Percentiles rank a stretch among this genome's conserved stretches.
These are phyloP conservation scores for Aegilops longissima DNA, from an alignment of 176 grass and related monocot species.

Conservation along the genomic window DNA sequence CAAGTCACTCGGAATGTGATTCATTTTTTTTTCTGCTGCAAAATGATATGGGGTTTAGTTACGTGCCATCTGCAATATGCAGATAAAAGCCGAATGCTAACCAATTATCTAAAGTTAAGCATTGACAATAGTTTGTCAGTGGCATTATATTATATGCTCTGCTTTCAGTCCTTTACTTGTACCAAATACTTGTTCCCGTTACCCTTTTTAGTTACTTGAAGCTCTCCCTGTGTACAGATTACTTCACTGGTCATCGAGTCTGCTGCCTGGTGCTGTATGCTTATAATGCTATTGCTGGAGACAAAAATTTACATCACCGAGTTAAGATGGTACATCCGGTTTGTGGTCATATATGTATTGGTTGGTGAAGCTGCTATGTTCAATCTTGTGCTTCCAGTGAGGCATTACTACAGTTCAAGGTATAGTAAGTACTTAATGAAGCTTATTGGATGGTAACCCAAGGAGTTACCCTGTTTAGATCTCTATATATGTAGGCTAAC, in stretches of 20 bases:
- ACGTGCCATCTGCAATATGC: conserved; percentile 6
- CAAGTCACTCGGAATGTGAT: too few species aligned
- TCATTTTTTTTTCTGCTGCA: not conserved
- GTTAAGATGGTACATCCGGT: conserved; percentile 93
- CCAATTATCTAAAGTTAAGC: not conserved
- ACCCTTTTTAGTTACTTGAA: conserved; percentile 18
- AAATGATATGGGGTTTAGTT: not conserved
- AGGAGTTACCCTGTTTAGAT: not conserved
- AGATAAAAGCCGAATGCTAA: not conserved
- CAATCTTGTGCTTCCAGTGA: conserved; percentile 74
- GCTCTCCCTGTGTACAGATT: conserved; percentile 52
- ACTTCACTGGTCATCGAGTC: conserved; percentile 63
- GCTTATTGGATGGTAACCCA: conserved; percentile 1
- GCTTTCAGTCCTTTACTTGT: not conserved
- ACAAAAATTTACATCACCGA: conserved; percentile 81
- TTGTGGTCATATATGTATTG: conserved; percentile 86
- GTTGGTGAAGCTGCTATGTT: conserved; percentile 79
- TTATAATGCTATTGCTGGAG: conserved; percentile 76
- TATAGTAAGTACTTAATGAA: conserved; percentile 30
- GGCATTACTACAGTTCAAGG: conserved; percentile 68
- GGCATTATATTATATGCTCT: not conserved
- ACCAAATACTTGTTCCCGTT: conserved; percentile 9
- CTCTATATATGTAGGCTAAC: conserved; percentile 19
- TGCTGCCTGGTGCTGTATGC: conserved; percentile 79
- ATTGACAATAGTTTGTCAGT: not conserved